Conservation (phyloP, 352 stramenopile species). For the Phytophthora foliorum region DNA sequence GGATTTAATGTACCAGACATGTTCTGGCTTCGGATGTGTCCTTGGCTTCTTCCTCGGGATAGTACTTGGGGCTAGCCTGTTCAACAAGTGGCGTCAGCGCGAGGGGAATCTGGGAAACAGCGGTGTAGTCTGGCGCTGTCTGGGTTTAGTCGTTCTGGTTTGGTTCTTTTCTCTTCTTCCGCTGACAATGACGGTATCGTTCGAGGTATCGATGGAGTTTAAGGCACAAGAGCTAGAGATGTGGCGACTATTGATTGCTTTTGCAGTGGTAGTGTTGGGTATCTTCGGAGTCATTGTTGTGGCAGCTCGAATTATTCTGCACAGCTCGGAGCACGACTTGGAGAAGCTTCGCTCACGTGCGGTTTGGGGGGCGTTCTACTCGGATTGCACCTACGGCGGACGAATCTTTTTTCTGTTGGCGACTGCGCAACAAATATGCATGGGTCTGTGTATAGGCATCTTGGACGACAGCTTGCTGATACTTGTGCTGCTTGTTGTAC, state of each 20-base stretch:
- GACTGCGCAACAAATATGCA: slow-evolving; percentile 53
- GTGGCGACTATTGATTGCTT: slow-evolving; percentile 33
- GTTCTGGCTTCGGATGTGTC: slow-evolving; percentile 44
- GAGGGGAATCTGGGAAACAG: slow-evolving; percentile 13
- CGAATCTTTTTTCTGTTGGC: slow-evolving; percentile 66
- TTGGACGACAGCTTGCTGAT: slow-evolving; percentile 51
- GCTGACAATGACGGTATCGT: slow-evolving; percentile 54
- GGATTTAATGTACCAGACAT: slow-evolving; percentile 40
- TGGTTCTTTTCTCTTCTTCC: slow-evolving; percentile 68
- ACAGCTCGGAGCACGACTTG: slow-evolving; percentile 44
- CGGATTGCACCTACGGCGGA: slow-evolving; percentile 47
- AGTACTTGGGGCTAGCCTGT: slow-evolving; percentile 24
- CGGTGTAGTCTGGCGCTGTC: slow-evolving; percentile 49
- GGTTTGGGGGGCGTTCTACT: slow-evolving; percentile 61
- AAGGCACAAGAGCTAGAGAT: slow-evolving; percentile 26
- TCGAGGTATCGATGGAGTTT: slow-evolving; percentile 70
- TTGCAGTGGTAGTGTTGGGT: slow-evolving; percentile 41
- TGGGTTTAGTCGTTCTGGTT: slow-evolving; percentile 59
- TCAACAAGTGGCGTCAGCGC: slow-evolving; percentile 17
- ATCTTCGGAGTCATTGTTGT: slow-evolving; percentile 42
- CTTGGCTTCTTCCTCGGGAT: slow-evolving; percentile 48
- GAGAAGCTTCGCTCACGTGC: slow-evolving; percentile 47
- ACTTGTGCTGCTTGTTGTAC: slow-evolving; percentile 49
- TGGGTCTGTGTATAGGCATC: slow-evolving; percentile 52
- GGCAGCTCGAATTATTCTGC: slow-evolving; percentile 44